Evolutionary conservation across 352 stramenopile species (phyloP).

Genomic region (Aphanomyces invadans): DNA sequence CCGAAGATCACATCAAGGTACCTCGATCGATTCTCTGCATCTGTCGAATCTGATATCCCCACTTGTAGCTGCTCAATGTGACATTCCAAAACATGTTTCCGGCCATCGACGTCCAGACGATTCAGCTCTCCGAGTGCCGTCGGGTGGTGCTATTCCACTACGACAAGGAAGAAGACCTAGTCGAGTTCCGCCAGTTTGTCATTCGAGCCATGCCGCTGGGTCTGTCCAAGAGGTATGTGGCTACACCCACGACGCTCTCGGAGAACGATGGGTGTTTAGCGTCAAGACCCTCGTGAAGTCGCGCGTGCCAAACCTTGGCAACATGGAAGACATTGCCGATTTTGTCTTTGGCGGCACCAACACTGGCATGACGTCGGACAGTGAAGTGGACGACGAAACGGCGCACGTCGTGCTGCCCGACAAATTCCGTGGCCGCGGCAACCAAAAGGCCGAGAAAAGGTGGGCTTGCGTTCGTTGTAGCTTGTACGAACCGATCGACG

Average conservation of each 20-base stretch:
- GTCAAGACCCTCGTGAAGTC: constrained; percentile 89
- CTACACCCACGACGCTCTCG: not conserved
- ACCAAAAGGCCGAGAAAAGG: constrained; percentile 87
- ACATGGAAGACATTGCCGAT: constrained; percentile 95
- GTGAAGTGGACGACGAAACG: constrained; percentile 92
- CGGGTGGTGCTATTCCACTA: constrained; percentile 97
- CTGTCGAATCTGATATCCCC: constrained; percentile 26
- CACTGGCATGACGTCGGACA: constrained; percentile 84
- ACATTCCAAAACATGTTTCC: constrained; percentile 99
- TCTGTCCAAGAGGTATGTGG: constrained; percentile 61
- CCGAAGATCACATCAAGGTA: constrained; percentile 68
- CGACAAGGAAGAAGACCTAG: constrained; percentile 84
- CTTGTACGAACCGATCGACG: too few relatives aligned
- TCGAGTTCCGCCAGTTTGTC: constrained; percentile 97
- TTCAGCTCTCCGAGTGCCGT: constrained; percentile 92
- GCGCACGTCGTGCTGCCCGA: constrained; percentile 88
- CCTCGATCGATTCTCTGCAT: not conserved
- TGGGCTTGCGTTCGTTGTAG: too few relatives aligned
- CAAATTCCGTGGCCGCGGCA: constrained; percentile 87
- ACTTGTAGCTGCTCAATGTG: constrained; percentile 94
- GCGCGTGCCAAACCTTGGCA: constrained; percentile 91
- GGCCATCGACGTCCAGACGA: constrained; percentile 95
- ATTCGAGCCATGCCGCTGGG: constrained; percentile 92
- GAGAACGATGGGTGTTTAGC: constrained; percentile 27
- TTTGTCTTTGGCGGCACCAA: constrained; percentile 86